These are phyloP conservation scores for Pseudonectria buxi DNA, from an alignment of 2,329 filamentous ascomycete genomes.

Conservation along the genomic window DNA sequence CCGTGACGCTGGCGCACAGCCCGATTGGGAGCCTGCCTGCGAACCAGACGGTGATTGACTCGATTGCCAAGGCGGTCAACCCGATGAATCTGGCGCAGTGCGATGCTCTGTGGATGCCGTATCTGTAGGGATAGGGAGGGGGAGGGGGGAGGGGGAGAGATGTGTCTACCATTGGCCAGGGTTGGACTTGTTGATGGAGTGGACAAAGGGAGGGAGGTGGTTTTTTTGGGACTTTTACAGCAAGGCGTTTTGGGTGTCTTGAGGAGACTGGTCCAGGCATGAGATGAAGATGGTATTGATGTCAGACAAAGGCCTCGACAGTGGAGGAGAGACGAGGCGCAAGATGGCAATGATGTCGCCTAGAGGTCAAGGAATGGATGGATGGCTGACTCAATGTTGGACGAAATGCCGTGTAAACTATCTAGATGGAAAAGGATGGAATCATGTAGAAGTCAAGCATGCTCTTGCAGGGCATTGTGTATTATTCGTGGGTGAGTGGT, in stretches of 20 bases:
- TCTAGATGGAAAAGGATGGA: no score
- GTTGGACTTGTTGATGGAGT: no score
- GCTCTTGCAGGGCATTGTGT: no score
- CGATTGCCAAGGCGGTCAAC: conserved; percentile 88
- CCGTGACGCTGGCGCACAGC: conserved; percentile 72
- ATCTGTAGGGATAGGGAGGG: conserved; percentile 60
- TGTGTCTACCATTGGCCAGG: no score
- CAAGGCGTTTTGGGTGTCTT: conserved; percentile 5
- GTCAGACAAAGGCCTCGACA: conserved; percentile 25
- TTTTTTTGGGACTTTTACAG: no score
- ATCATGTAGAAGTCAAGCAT: no score
- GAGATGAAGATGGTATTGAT: conserved; percentile 7
- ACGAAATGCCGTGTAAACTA: no score
- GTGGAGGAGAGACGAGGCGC: background rate
- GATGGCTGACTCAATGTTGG: no score
- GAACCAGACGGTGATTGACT: conserved; percentile 93
- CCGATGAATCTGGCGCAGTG: conserved; percentile 81
- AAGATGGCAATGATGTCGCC: background rate
- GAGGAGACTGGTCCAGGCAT: conserved; percentile 24
- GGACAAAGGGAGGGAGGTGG: background rate
- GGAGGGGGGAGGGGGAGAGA: conserved; percentile 52
- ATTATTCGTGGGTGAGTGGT: no score
- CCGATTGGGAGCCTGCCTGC: conserved; percentile 79
- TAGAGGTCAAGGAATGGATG: background rate
- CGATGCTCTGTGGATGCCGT: conserved; percentile 96